Evolutionary conservation across 1,284 basidiomycete genomes (phyloP).

Genomic region (Fomitopsis pinicola): DNA sequence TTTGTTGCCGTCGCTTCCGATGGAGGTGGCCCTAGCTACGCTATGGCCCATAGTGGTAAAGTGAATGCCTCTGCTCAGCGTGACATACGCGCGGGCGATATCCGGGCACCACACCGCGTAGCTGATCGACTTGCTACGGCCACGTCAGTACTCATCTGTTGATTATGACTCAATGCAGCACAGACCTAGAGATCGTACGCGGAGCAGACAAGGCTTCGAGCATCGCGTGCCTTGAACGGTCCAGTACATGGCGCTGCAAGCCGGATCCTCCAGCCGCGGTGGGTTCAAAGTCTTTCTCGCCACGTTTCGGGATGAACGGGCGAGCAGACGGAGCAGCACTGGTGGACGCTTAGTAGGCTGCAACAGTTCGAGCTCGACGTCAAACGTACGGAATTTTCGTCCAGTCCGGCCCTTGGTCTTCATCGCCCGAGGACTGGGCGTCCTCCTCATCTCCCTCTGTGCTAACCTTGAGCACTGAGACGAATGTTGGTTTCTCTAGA

Average conservation of each 20-base stretch:
- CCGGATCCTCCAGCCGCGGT: constrained; percentile 67
- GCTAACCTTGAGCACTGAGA: constrained; percentile 10
- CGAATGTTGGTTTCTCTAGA: constrained; percentile 25
- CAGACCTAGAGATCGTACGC: constrained; percentile 71
- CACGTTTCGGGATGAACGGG: constrained; percentile 81
- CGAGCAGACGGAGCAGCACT: constrained; percentile 22
- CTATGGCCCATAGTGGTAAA: constrained; percentile 78
- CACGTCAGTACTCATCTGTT: constrained; percentile 1
- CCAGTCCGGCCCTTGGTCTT: constrained; percentile 59
- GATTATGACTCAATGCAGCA: background rate
- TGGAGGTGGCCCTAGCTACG: constrained; percentile 38
- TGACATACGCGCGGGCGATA: constrained; percentile 63
- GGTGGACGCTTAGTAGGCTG: constrained; percentile 1
- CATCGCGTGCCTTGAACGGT: constrained; percentile 76
- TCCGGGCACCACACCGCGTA: constrained; percentile 70
- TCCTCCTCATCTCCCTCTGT: constrained; percentile 31
- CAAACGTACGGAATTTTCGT: constrained; percentile 44
- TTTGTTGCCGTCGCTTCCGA: constrained; percentile 33
- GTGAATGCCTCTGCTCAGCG: constrained; percentile 70
- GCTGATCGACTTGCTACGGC: constrained; percentile 63
- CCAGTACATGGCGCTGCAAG: constrained; percentile 74
- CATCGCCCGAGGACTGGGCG: constrained; percentile 47
- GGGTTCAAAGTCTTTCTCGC: constrained; percentile 97
- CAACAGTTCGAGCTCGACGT: constrained; percentile 11
- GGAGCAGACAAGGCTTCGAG: constrained; percentile 74